Percentiles rank a stretch among this genome's conserved stretches.
These are phyloP conservation scores for Arthrinium puccinioides DNA, from an alignment of 2,329 filamentous ascomycete species.

Conservation along the genomic window DNA sequence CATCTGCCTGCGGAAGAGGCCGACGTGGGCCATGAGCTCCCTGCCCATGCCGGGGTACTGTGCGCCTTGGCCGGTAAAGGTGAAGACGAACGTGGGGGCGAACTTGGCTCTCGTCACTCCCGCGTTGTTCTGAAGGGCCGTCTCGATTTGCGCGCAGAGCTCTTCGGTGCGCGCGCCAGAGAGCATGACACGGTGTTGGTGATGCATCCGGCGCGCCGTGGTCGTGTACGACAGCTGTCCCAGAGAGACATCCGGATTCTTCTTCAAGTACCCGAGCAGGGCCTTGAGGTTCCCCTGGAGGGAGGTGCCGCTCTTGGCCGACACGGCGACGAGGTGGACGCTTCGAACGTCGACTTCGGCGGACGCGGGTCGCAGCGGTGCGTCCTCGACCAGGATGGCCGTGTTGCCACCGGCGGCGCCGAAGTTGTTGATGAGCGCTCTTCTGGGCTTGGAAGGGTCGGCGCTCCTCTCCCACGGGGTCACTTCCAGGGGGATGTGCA, in stretches of 20 bases:
- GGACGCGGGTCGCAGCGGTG: conserved; percentile 1
- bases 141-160: conserved; percentile 25
- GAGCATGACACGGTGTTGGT: conserved; percentile 41
- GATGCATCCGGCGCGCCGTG: conserved; percentile 54
- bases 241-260: conserved; percentile 38
- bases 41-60: conserved; percentile 9
- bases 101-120: conserved; percentile 31
- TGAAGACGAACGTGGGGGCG: conserved; percentile 26
- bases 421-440: conserved; percentile 43
- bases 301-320: conserved; percentile 40
- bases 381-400: conserved; percentile 14
- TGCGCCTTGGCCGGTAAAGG: conserved; percentile 16
- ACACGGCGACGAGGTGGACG: conserved; percentile 45
- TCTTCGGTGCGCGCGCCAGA: conserved; percentile 27
- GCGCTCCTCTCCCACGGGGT: conserved; percentile 24
- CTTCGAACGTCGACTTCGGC: conserved; percentile 34
- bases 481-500: conserved; percentile 28
- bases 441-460: conserved; percentile 17
- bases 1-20: conserved; percentile 27
- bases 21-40: conserved; percentile 6
- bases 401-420: conserved; percentile 43
- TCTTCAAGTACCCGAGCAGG: conserved; percentile 41
- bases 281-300: conserved; percentile 47
- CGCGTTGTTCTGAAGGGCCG: conserved; percentile 27
- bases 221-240: conserved; percentile 55